phyloP scores from a whole-genome alignment of 805 yeast genomes.

The Hanseniaspora opuntiae region DNA sequence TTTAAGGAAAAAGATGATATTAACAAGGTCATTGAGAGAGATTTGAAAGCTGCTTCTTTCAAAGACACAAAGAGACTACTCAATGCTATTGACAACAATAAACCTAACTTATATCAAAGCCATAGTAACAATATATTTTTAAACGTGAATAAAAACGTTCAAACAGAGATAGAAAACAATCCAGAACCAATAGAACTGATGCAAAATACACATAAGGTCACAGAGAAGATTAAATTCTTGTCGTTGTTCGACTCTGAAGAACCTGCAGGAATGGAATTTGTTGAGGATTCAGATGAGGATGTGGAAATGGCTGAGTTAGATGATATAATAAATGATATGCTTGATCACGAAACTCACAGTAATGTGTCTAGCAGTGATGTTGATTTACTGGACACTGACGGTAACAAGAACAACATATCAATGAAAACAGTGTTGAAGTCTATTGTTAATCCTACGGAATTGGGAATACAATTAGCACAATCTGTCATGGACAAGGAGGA shows the following conservation, averaged over 20 bases:
- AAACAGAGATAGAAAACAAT: background rate
- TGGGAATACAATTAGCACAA: constrained; percentile 8
- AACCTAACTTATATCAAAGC: background rate
- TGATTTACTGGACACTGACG: background rate
- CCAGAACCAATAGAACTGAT: background rate
- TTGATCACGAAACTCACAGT: background rate
- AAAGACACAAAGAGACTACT: background rate
- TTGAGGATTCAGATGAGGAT: background rate
- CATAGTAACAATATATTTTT: background rate
- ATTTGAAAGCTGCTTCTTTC: background rate
- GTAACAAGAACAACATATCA: background rate
- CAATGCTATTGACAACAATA: background rate
- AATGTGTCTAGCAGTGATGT: background rate
- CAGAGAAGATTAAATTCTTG: constrained; percentile 2
- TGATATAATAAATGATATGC: background rate
- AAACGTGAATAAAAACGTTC: background rate
- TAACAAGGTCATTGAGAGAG: background rate
- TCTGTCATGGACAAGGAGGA: background rate
- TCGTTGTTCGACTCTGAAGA: background rate
- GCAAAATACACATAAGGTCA: background rate
- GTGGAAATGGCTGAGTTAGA: constrained; percentile 1
- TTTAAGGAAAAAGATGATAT: background rate
- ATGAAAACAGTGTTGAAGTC: background rate
- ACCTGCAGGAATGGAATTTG: background rate
- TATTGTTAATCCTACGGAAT: constrained; percentile 11